phyloP scores from a whole-genome alignment of 306 rosid genomes.

The Vigna mungo region DNA sequence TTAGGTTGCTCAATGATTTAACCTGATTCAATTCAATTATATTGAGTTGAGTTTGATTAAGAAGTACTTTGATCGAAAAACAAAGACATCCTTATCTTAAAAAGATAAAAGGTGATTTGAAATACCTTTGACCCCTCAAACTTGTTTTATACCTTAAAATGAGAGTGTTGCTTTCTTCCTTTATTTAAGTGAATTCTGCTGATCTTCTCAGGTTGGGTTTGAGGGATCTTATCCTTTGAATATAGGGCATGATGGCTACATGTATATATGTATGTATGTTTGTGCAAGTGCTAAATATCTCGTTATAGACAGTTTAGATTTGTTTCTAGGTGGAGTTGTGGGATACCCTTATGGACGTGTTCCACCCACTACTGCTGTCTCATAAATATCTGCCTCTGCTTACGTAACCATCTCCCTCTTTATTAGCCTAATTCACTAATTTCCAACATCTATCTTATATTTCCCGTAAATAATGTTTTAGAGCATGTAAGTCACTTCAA shows the following conservation, averaged over 20 bases:
- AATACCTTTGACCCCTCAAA: not conserved
- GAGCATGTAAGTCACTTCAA: too few relatives aligned
- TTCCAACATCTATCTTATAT: not conserved
- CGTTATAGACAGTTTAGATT: constrained; percentile 21
- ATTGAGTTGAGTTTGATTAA: too few relatives aligned
- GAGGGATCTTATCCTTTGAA: constrained; percentile 39
- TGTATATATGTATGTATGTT: not conserved
- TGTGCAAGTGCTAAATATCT: constrained; percentile 5
- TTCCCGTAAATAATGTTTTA: not conserved
- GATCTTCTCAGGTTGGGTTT: constrained; percentile 17
- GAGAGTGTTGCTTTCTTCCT: not conserved
- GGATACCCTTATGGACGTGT: constrained; percentile 15
- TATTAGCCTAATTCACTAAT: not conserved
- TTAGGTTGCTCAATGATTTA: too few relatives aligned
- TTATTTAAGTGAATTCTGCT: not conserved
- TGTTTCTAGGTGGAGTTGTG: constrained; percentile 29
- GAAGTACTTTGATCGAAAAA: too few relatives aligned
- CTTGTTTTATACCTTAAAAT: not conserved
- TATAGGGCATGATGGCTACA: not conserved
- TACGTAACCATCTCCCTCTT: not conserved
- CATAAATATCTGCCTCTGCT: constrained; percentile 38
- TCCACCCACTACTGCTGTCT: constrained; percentile 13
- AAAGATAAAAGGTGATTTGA: not conserved
- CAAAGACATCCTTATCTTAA: too few relatives aligned
- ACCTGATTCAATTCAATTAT: too few relatives aligned